Base-by-base conservation (phyloP, 768 basidiomycete species). In the Tephrocybe sp. region DNA sequence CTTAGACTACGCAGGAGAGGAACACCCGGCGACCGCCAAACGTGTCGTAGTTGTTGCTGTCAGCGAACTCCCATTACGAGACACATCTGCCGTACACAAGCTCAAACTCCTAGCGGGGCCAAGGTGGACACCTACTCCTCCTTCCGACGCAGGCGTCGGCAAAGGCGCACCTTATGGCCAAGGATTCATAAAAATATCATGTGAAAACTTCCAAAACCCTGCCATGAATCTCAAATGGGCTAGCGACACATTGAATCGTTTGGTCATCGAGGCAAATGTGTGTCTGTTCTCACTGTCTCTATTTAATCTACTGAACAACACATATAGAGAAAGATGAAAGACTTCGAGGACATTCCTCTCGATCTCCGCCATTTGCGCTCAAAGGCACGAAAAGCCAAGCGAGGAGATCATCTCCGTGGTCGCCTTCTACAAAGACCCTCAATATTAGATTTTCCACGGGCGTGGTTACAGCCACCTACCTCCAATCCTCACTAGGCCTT, bases 201-300 rank as follows among this genome's bases (percentile, higher is more conserved):
- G 90, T 62, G 95, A 98, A 60, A 82, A 88, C 66, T 96, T 92
- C 67, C 83, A 85, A 6, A 76, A 81, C 56, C 80, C 85, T 1
- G 76, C 82, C 22, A 87, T 90, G 89, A 99, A 99, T 68, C 73
- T 96, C 60, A 96, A 95, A 67, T 96, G 92, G 89, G 91, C 89
- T 32, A 89, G 87, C 56, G 95, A 98, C 63, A 78, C 83, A 13
- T 67, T 99, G 47, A 89, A 94, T 61, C 71, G 78, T 57, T 69
- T 99, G 35, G 65, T 98, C 53, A 69, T 67, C n/a, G 86, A 86
- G 60, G 91, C 94, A 9, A 92, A 94, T 65, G 96, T 97, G 62
- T 58, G 92, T 79, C 18, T 26, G 5, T 51, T 16, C 25, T 19
- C 27, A 11, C 36, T 9, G 51, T 26, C 13, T 40, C 12, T 26